These are phyloP conservation scores for Phytophthora agathidicida DNA, from an alignment of 352 stramenopile species.

Conservation along the genomic window DNA sequence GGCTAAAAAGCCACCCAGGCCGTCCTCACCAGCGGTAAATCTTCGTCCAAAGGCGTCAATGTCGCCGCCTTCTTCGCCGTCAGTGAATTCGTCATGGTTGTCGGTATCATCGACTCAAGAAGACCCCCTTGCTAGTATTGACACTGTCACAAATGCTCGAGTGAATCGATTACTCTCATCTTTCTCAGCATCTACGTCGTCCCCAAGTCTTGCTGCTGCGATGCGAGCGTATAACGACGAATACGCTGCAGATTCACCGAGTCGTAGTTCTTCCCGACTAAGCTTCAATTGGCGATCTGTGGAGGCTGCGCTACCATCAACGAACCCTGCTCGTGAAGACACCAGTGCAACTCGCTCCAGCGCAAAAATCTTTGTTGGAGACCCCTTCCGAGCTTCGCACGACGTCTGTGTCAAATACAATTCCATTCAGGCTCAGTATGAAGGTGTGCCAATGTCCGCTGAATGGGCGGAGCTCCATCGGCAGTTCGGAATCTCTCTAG, in stretches of 20 bases:
- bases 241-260: slow-evolving; percentile 9
- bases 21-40: slow-evolving; percentile 1
- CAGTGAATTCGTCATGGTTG: slow-evolving; percentile 21
- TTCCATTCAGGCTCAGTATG: slow-evolving; percentile 57
- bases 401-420: slow-evolving; percentile 63
- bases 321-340: background rate
- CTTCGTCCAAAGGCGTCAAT: slow-evolving; percentile 11
- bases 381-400: slow-evolving; percentile 55
- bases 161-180: slow-evolving; percentile 44
- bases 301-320: slow-evolving; percentile 19
- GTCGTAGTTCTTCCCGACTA: slow-evolving; percentile 9
- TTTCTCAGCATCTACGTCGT: slow-evolving; percentile 29
- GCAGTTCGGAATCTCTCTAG: slow-evolving; percentile 61
- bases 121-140: slow-evolving; percentile 52
- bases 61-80: slow-evolving; percentile 18
- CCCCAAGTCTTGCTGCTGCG: slow-evolving; percentile 25
- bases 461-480: slow-evolving; percentile 46
- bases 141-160: slow-evolving; percentile 34
- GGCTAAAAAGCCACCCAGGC: slow-evolving; percentile 12
- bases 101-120: slow-evolving; percentile 23
- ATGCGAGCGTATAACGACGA: slow-evolving; percentile 32
- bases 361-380: slow-evolving; percentile 49
- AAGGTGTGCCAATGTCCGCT: slow-evolving; percentile 39
- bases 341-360: slow-evolving; percentile 1
- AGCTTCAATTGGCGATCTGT: slow-evolving; percentile 37